These are phyloP conservation scores for Thalassiosira mediterranea DNA, from an alignment of 352 stramenopile species.

Conservation along the genomic window DNA sequence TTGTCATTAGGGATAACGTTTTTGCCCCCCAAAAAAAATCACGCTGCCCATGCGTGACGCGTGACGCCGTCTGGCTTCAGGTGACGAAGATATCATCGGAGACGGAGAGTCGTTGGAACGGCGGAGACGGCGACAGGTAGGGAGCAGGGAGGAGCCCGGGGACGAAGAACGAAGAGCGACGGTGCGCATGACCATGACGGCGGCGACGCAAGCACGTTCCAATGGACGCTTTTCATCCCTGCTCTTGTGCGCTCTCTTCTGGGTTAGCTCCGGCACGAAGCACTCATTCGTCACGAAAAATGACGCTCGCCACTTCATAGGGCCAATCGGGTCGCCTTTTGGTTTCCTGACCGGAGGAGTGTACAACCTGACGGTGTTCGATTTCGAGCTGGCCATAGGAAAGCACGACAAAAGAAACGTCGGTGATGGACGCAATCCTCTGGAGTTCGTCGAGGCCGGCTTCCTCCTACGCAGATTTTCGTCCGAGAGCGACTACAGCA, in stretches of 20 bases:
- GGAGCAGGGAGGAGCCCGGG: too few species aligned
- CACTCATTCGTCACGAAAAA: conserved; percentile 64
- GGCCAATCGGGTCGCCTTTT: conserved; percentile 77
- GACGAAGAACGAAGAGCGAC: not conserved
- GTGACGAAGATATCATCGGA: too few species aligned
- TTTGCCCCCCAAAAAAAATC: too few species aligned
- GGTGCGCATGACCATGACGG: not conserved
- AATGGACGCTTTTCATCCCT: not conserved
- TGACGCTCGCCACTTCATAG: conserved; percentile 71
- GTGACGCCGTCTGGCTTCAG: too few species aligned
- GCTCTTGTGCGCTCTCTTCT: conserved; percentile 12
- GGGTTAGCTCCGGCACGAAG: conserved; percentile 18
- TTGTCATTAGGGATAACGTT: too few species aligned
- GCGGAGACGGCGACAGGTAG: too few species aligned
- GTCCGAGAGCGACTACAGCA: conserved; percentile 68
- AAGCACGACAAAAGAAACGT: conserved; percentile 5
- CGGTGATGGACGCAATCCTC: conserved; percentile 9
- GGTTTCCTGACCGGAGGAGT: conserved; percentile 69
- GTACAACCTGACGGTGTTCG: conserved; percentile 78
- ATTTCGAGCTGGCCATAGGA: conserved; percentile 55
- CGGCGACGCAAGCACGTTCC: not conserved
- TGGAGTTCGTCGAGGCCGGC: conserved; percentile 62
- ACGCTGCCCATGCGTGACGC: too few species aligned
- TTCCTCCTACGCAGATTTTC: conserved; percentile 80
- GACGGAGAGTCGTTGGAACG: too few species aligned